Percentiles rank a stretch among this genome's conserved stretches.
These are phyloP conservation scores for Kewa caespitosa DNA, from an alignment of 179 eudicot species.

Conservation along the genomic window DNA sequence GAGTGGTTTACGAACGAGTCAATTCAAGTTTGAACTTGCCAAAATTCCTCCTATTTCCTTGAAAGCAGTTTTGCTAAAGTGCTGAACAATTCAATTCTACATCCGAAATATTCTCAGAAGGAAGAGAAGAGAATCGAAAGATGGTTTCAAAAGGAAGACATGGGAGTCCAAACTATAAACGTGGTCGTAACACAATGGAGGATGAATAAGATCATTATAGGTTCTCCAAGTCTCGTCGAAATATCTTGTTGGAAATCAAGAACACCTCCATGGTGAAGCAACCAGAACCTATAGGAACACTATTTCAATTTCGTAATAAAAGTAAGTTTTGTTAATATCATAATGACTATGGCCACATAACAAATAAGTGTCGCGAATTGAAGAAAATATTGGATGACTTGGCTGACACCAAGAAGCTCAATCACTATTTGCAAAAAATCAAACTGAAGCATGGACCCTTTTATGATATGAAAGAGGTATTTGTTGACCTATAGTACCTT, in stretches of 20 bases:
- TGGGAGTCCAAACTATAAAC: not conserved
- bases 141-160: not conserved
- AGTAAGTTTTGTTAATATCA: not conserved
- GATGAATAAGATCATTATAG: not conserved
- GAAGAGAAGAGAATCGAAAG: not conserved
- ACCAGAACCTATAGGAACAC: not conserved
- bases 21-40: not conserved
- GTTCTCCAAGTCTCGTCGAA: not conserved
- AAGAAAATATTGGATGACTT: not conserved
- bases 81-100: not conserved
- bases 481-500: no score
- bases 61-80: not conserved
- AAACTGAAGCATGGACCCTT: no score
- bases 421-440: not conserved
- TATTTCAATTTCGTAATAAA: not conserved
- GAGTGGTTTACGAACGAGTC: not conserved
- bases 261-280: not conserved
- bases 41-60: not conserved
- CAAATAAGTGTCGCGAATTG: not conserved
- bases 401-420: not conserved
- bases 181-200: not conserved
- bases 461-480: no score
- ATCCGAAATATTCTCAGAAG: not conserved
- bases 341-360: not conserved
- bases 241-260: not conserved